Evolutionary conservation across 108 stramenopile genomes (phyloP), one percentile per base, ranked within the genome.

Genomic region (Poteriospumella lacustris): DNA sequence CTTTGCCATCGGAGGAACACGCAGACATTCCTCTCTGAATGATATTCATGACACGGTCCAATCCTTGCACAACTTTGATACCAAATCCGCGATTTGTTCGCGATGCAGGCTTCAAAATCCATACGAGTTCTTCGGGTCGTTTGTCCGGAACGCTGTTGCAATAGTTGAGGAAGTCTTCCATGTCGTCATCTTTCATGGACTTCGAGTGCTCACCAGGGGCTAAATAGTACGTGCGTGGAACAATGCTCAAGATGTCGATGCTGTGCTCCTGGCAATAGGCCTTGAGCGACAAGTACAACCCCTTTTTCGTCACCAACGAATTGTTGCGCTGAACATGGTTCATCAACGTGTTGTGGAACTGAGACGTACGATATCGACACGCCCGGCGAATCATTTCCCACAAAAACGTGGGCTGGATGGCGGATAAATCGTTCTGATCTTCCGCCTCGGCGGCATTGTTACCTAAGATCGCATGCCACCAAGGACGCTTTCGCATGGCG

Each of bases 61-160:
- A 29, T 34, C 70, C 70, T 19, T 56, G 5, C 15, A 73, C 70
- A 42, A 73, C 82, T 9, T 76, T 56, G 28, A 86, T 86, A 1
- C 86, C 86, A 42, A 76, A 83, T 31, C 86, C 86, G 24, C 86
- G 79, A 75, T 86, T 86, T 0, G 82, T 83, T 3, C 58, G 79
- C 28, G 79, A 76, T n/a, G 86, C 84, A 44, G 86, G 86, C 68
- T 86, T 86, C 58, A 86, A 68, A 3, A 86, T 85, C 70, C 70
- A 73, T 5, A 73, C 36, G 12, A 19, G 5, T 5, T 73, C 70
- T 19, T 56, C 41, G 3, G 41, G 15, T 12, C 31, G 36, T 24
- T 52, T 73, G 5, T 5, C 15, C 3, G 60, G 36, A 24, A 64
- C 33, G 5, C 33, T 64, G 9, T 73, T n/a, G 31, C 42, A 33